These are phyloP conservation scores for Stephania japonica DNA, from an alignment of 164 flowering plant species.

Conservation along the genomic window DNA sequence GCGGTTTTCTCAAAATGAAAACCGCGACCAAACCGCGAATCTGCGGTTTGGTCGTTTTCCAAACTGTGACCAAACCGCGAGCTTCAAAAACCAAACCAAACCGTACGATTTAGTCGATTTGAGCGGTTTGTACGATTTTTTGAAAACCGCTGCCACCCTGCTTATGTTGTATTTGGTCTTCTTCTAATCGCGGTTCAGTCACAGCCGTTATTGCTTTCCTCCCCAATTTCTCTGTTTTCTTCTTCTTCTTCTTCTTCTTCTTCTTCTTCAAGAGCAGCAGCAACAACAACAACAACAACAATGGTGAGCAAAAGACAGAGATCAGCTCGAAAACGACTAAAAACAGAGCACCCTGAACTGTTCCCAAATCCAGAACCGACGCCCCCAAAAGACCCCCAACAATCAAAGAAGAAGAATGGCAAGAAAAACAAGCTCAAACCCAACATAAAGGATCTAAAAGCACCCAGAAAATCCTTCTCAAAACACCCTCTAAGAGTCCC, in stretches of 20 bases:
- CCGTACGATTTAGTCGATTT: too few relatives aligned
- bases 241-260: neutral
- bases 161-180: too few relatives aligned
- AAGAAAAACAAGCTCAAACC: conserved; percentile 48
- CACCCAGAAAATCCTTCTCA: conserved; percentile 17
- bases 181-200: too few relatives aligned
- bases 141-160: too few relatives aligned
- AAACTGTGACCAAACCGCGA: too few relatives aligned
- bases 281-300: neutral
- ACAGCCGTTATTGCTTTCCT: too few relatives aligned
- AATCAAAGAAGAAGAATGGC: conserved; percentile 45
- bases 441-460: conserved; percentile 25
- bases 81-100: too few relatives aligned
- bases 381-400: conserved; percentile 44
- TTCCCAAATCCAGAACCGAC: conserved; percentile 55
- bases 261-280: neutral
- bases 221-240: neutral
- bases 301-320: conserved; percentile 51
- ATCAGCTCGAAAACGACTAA: conserved; percentile 33
- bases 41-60: too few relatives aligned
- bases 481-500: conserved; percentile 80
- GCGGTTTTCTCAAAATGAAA: too few relatives aligned
- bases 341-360: conserved; percentile 53
- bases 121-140: too few relatives aligned
- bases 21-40: too few relatives aligned